phyloP scores from a whole-genome alignment of 805 yeast species.

The Candida pseudofarinosa region DNA sequence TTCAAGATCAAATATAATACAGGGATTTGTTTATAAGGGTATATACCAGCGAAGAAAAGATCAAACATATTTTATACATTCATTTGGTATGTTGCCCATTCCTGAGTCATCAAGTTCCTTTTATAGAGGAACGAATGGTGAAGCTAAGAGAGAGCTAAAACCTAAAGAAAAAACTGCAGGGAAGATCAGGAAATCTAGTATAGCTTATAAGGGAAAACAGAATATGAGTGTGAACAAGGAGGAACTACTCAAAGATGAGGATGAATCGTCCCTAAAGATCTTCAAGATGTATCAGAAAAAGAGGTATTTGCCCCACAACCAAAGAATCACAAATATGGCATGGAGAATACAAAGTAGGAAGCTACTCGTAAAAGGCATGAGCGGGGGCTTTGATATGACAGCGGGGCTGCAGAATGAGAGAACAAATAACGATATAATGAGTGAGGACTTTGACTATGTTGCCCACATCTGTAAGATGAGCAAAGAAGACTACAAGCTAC shows the following conservation, averaged over 20 bases:
- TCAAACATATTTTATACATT: no score
- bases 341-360: constrained; percentile 43
- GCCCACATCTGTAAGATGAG: constrained; percentile 41
- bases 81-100: neutral
- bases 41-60: no score
- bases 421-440: constrained; percentile 4
- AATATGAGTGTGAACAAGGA: neutral
- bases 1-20: no score
- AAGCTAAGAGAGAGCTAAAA: neutral
- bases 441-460: constrained; percentile 42
- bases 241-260: constrained; percentile 23
- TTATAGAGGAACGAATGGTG: neutral
- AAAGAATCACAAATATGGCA: constrained; percentile 40
- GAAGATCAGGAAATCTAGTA: neutral
- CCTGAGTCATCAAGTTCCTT: neutral
- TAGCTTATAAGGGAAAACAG: neutral
- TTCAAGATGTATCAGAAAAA: constrained; percentile 41
- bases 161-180: neutral
- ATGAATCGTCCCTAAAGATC: constrained; percentile 33
- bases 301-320: constrained; percentile 38
- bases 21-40: no score
- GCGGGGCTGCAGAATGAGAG: neutral
- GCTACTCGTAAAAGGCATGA: constrained; percentile 9
- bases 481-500: constrained; percentile 20
- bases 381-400: neutral